Conservation (phyloP, 1,139 yeast species). For the Protomyces gravidus region DNA sequence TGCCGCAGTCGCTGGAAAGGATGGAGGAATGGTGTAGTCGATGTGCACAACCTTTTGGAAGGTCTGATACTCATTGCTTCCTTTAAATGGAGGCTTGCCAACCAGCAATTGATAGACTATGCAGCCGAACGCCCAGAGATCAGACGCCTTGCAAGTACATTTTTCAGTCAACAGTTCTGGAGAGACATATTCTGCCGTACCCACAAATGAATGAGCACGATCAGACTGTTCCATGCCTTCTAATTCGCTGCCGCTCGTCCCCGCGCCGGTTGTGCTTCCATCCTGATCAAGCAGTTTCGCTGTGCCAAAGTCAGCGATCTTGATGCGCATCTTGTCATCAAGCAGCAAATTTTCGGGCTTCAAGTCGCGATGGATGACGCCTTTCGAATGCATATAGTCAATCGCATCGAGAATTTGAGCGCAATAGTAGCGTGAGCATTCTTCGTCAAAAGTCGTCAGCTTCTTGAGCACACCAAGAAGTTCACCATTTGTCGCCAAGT, state of each 20-base stretch:
- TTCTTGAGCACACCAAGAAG: constrained; percentile 71
- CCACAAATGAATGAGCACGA: constrained; percentile 78
- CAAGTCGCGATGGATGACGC: constrained; percentile 88
- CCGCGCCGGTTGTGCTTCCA: constrained; percentile 45
- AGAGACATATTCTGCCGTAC: constrained; percentile 85
- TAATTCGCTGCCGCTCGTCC: constrained; percentile 42
- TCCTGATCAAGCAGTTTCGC: constrained; percentile 64
- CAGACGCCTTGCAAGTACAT: constrained; percentile 79
- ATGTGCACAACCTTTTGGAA: constrained; percentile 86
- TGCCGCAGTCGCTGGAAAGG: constrained; percentile 65
- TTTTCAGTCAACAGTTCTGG: constrained; percentile 87
- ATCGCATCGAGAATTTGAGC: constrained; percentile 86
- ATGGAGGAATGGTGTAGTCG: constrained; percentile 77
- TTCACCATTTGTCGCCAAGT: constrained; percentile 91
- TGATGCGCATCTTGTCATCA: constrained; percentile 72
- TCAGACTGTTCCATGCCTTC: constrained; percentile 46
- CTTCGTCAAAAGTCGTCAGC: constrained; percentile 66
- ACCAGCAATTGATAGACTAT: constrained; percentile 87
- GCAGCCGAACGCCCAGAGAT: constrained; percentile 96
- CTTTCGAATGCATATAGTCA: constrained; percentile 71
- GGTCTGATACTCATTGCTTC: constrained; percentile 87
- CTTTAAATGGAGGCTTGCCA: constrained; percentile 95
- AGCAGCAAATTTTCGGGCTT: constrained; percentile 86
- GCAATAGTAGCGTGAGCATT: constrained; percentile 64
- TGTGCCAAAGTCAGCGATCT: constrained; percentile 97